These are phyloP conservation scores for Phylloporus sp. DNA, from an alignment of 768 basidiomycete species.

Conservation along the genomic window DNA sequence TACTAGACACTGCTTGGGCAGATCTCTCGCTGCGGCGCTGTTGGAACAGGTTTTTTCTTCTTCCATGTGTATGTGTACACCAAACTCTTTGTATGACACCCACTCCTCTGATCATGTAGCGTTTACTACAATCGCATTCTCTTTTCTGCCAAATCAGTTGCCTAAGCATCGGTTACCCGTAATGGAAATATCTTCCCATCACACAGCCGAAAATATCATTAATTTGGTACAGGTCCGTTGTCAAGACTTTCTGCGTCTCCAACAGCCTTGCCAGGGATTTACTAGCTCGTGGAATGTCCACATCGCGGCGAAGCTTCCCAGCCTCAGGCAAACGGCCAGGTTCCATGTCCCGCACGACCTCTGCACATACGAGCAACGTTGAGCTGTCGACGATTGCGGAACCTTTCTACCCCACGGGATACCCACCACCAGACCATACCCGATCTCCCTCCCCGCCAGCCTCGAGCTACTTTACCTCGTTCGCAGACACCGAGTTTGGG, in stretches of 20 bases:
- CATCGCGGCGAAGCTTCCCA: conserved; percentile 22
- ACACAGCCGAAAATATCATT: not conserved
- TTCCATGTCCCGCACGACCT: conserved; percentile 8
- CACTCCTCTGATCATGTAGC: not conserved
- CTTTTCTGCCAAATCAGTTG: too few relatives aligned
- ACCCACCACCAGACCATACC: conserved; percentile 12
- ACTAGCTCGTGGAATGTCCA: conserved; percentile 22
- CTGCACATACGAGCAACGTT: conserved; percentile 2
- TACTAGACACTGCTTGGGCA: conserved; percentile 5
- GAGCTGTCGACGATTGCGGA: conserved; percentile 16
- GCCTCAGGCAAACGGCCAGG: conserved; percentile 16
- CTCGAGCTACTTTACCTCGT: conserved; percentile 71
- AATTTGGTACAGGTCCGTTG: not conserved
- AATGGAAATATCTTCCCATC: conserved; percentile 19
- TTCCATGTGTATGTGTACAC: not conserved
- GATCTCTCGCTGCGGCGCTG: not conserved
- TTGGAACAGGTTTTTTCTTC: not conserved
- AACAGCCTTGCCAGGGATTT: not conserved
- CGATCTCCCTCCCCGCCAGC: conserved; percentile 66
- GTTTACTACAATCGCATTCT: too few relatives aligned
- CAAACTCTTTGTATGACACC: conserved; percentile 9
- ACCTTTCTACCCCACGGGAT: conserved; percentile 8
- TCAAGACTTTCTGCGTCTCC: too few relatives aligned
- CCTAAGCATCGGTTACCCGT: too few relatives aligned
- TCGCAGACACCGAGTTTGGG: conserved; percentile 43